phyloP scores from a whole-genome alignment of 1,139 yeast genomes.

The Hansenula anomala region DNA sequence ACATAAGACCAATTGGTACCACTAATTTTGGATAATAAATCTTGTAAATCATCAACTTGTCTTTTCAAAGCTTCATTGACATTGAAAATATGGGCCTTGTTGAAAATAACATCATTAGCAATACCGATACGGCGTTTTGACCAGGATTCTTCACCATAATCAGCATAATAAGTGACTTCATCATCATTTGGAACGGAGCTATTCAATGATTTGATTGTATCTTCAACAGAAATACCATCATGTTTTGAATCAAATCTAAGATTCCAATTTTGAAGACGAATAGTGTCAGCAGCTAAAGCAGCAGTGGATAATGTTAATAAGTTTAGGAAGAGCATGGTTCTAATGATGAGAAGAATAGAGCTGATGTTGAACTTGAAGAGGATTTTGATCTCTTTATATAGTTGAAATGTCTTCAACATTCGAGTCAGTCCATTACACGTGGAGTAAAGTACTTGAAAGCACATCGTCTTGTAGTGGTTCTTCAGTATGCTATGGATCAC shows the following conservation, averaged over 20 bases:
- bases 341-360: too few relatives aligned
- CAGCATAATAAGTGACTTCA: slow-evolving; percentile 17
- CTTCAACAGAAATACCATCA: slow-evolving; percentile 11
- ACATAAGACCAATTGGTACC: slow-evolving; percentile 33
- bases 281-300: slow-evolving; percentile 1
- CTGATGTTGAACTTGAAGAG: too few relatives aligned
- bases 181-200: slow-evolving; percentile 15
- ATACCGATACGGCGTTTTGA: slow-evolving; percentile 26
- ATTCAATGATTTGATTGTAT: slow-evolving; percentile 12
- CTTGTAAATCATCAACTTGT: slow-evolving; percentile 24
- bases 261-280: slow-evolving; percentile 27
- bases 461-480: too few relatives aligned
- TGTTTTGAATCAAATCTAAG: slow-evolving; percentile 25
- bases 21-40: slow-evolving; percentile 6
- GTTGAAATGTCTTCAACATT: too few relatives aligned
- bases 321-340: background rate
- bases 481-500: too few relatives aligned
- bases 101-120: slow-evolving; percentile 27
- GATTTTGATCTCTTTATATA: too few relatives aligned
- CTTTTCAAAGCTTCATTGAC: slow-evolving; percentile 27
- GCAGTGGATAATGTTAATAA: slow-evolving; percentile 1
- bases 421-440: too few relatives aligned
- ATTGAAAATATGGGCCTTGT: slow-evolving; percentile 25
- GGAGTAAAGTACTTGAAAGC: too few relatives aligned
- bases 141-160: slow-evolving; percentile 25